Conservation (phyloP, 192 early-diverging fungal genomes). For the Phycomyces blakesleeanus region DNA sequence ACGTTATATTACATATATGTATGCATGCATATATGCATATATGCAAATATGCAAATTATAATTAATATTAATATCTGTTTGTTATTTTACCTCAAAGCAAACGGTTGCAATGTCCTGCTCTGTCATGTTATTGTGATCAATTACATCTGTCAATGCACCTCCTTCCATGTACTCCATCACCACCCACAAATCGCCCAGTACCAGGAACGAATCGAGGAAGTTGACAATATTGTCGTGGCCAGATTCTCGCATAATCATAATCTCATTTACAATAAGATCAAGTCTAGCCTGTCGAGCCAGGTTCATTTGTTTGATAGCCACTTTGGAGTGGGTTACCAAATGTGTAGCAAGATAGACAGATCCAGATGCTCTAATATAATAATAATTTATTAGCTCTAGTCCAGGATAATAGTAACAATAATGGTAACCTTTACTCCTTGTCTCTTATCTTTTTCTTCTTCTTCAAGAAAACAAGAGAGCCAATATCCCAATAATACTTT, state of each 20-base stretch:
- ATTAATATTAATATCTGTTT: not conserved
- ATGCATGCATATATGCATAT: too few species aligned
- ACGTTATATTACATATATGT: too few species aligned
- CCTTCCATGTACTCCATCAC: conserved; percentile 95
- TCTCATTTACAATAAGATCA: conserved; percentile 93
- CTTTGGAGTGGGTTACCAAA: conserved; percentile 54
- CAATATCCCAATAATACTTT: conserved; percentile 16
- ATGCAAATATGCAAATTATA: too few species aligned
- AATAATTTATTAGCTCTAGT: too few species aligned
- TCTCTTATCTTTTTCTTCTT: too few species aligned
- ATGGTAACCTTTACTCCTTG: too few species aligned
- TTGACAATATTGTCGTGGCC: conserved; percentile 85
- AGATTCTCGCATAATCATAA: conserved; percentile 82
- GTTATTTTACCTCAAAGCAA: conserved; percentile 53
- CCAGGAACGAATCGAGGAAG: conserved; percentile 80
- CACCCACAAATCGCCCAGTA: conserved; percentile 80
- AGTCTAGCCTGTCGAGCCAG: conserved; percentile 91
- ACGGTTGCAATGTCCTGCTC: conserved; percentile 85
- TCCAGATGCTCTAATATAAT: conserved; percentile 72
- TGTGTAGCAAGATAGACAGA: conserved; percentile 84
- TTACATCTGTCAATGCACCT: conserved; percentile 78
- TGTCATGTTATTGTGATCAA: conserved; percentile 76
- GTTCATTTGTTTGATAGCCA: conserved; percentile 97
- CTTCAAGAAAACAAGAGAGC: not conserved
- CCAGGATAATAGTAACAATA: too few species aligned